phyloP scores from a whole-genome alignment of 2,329 filamentous ascomycete species.

The Penicillium sp. region DNA sequence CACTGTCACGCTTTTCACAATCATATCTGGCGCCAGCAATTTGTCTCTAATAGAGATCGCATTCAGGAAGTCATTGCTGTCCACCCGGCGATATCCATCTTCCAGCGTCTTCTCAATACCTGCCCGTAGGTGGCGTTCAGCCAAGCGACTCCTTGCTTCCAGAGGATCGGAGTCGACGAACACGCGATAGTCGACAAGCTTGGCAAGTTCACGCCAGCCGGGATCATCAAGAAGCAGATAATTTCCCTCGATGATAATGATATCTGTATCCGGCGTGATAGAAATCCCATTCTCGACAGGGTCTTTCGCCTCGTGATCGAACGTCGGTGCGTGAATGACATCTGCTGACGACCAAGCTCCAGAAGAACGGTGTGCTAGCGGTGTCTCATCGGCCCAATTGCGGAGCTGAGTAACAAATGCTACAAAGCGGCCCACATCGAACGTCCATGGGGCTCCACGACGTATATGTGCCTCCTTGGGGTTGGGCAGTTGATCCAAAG shows the following conservation, averaged over 20 bases:
- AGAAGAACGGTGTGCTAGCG: constrained; percentile 4
- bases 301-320: constrained; percentile 38
- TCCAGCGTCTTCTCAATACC: constrained; percentile 43
- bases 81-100: constrained; percentile 35
- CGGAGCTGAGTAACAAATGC: constrained; percentile 27
- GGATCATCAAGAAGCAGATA: constrained; percentile 28
- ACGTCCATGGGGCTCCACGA: constrained; percentile 41
- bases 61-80: constrained; percentile 41
- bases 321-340: constrained; percentile 29
- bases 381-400: constrained; percentile 23
- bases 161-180: constrained; percentile 41
- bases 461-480: constrained; percentile 33
- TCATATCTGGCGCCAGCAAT: constrained; percentile 26
- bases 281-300: constrained; percentile 28
- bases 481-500: constrained; percentile 33
- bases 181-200: constrained; percentile 42
- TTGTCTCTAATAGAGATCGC: constrained; percentile 28
- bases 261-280: constrained; percentile 22
- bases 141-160: constrained; percentile 39
- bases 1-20: constrained; percentile 23
- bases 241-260: constrained; percentile 23
- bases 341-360: constrained; percentile 10
- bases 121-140: constrained; percentile 38
- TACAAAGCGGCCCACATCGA: constrained; percentile 32
- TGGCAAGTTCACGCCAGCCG: constrained; percentile 34